Percentiles rank a stretch among this genome's conserved stretches.
Conservation (phyloP, 176 grass and related monocot genomes). For the Paspalum notatum region DNA sequence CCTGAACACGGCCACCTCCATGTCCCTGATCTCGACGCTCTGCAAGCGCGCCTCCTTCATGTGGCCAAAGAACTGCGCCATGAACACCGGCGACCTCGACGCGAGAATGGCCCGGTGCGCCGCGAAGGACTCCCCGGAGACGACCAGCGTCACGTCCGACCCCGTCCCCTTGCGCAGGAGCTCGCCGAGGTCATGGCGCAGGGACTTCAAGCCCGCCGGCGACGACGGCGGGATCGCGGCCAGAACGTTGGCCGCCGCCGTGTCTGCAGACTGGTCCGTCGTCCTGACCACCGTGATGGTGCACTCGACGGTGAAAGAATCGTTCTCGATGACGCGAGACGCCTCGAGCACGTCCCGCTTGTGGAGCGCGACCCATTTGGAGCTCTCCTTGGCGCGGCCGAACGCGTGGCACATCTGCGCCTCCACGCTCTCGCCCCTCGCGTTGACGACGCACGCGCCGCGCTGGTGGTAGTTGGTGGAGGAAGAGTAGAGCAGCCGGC, state of each 20-base stretch:
- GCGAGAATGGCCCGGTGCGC: constrained; percentile 40
- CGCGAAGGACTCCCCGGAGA: constrained; percentile 12
- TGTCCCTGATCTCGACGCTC: constrained; percentile 35
- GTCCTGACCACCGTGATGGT: not conserved
- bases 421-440: not conserved
- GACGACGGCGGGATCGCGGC: not conserved
- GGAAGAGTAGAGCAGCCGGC: not conserved
- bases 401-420: not conserved
- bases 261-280: not conserved
- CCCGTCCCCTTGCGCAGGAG: constrained; percentile 22
- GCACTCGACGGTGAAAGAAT: not conserved
- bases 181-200: constrained; percentile 28
- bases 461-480: not conserved
- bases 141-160: not conserved
- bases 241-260: not conserved
- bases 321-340: not conserved
- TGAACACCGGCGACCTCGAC: constrained; percentile 40
- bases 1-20: constrained; percentile 39
- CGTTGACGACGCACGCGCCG: not conserved
- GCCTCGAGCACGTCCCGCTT: not conserved
- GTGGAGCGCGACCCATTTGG: not conserved
- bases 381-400: constrained; percentile 4
- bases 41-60: constrained; percentile 17
- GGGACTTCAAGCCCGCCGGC: not conserved
- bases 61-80: constrained; percentile 44